Evolutionary conservation across 345 rosid species (phyloP).

Genomic region (Aurinia saxatilis): DNA sequence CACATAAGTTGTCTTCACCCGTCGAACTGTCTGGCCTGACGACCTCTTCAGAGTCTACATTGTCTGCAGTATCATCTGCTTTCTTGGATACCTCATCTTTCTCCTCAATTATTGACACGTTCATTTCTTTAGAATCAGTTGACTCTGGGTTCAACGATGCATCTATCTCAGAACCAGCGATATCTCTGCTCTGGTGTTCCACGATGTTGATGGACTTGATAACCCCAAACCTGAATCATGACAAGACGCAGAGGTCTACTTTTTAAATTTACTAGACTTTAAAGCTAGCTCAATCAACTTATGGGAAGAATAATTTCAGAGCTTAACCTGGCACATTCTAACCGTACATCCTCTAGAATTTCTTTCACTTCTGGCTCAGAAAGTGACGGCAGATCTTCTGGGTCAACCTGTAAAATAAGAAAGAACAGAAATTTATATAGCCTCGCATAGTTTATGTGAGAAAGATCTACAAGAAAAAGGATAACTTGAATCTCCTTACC

Average conservation of each 20-base stretch:
- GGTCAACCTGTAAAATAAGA: slow-evolving; percentile 47
- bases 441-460: background rate
- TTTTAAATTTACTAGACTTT: slow-evolving; percentile 12
- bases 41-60: slow-evolving; percentile 5
- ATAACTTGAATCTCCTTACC: slow-evolving; percentile 42
- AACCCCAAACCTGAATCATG: slow-evolving; percentile 77
- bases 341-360: slow-evolving; percentile 71
- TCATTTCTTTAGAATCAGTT: slow-evolving; percentile 13
- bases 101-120: slow-evolving; percentile 8
- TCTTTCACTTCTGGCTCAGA: slow-evolving; percentile 62
- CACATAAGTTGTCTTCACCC: slow-evolving; percentile 28
- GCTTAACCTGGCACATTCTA: slow-evolving; percentile 78
- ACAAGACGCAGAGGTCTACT: background rate
- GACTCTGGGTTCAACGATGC: slow-evolving; percentile 19
- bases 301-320: slow-evolving; percentile 19
- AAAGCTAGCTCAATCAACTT: slow-evolving; percentile 1
- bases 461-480: background rate
- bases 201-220: slow-evolving; percentile 66
- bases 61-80: slow-evolving; percentile 15
- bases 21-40: slow-evolving; percentile 24
- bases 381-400: slow-evolving; percentile 41
- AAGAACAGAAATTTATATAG: background rate
- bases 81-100: slow-evolving; percentile 11
- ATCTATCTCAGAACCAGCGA: slow-evolving; percentile 12
- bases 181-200: slow-evolving; percentile 27